Base-by-base conservation (phyloP, 257 asterid genomes). In the Catharanthus roseus region DNA sequence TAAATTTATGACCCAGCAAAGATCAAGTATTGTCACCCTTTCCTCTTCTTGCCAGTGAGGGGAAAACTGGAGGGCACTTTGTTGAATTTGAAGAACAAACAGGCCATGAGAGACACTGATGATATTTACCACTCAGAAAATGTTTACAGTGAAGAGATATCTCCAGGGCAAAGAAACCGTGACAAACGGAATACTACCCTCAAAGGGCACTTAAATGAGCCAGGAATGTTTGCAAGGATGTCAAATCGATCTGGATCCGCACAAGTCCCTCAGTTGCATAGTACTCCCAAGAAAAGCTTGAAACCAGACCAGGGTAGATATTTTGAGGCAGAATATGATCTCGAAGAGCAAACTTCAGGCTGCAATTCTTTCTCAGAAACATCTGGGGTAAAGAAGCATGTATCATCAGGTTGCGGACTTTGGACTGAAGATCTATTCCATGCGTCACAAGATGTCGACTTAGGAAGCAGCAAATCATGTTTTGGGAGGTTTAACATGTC, bases 31-130 rank as follows among this genome's bases (percentile, higher is more conserved):
- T 3, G 13, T 56, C n/a, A n/a, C 29, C 24, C 28, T 69, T 69
- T 39, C 13, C 19, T 69, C 65, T n/a, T 68, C 54, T 69, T 62
- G 63, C 33, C 86, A 89, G 96, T 73, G 76, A 79, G 85, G 83
- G 85, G 75, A 76, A 73, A 84, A 53, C 65, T 75, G 62, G 82
- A 73, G 73, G 78, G 77, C 71, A 71, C 81, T 18, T n/a, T 74
- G 56, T 31, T 51, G 74, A 78, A 75, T 72, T 66, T 75, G 56
- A 23, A 21, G 51, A 68, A 74, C 70, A 71, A 78, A 54, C 72
- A 55, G 41, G 45, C 69, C 64, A 64, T 34, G 75, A 54, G n/a
- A 62, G 67, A 67, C 4, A 11, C 44, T 41, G 50, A 23, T 2
- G 65, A 69, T 65, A 60, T 64, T 47, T 65, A 56, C 53, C 12